Conservation (phyloP, 108 stramenopile species). For the Nitzschia sp. region DNA sequence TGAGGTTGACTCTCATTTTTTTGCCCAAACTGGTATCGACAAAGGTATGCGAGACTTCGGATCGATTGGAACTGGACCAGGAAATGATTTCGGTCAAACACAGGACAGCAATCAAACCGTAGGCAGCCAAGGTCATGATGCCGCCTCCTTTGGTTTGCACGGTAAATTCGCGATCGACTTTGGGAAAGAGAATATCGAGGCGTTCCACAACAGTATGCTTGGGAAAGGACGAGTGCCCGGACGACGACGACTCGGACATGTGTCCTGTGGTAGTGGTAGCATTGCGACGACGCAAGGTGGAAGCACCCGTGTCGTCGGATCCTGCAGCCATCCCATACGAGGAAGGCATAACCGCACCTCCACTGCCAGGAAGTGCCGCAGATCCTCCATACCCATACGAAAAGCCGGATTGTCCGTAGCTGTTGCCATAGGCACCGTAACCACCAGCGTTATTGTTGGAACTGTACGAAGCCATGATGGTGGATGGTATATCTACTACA, state of each 20-base stretch:
- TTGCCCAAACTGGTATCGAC: constrained; percentile 87
- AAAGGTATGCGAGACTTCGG: constrained; percentile 54
- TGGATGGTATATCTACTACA: neutral
- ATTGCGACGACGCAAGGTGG: constrained; percentile 23
- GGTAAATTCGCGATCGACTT: constrained; percentile 71
- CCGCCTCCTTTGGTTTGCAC: constrained; percentile 74
- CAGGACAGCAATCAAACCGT: constrained; percentile 52
- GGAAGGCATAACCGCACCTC: neutral
- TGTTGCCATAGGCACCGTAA: constrained; percentile 6
- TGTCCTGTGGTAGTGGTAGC: neutral
- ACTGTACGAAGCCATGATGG: constrained; percentile 14
- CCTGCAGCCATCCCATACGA: constrained; percentile 9
- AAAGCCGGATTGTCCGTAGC: neutral
- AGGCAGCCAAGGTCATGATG: constrained; percentile 52
- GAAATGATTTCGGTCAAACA: constrained; percentile 58
- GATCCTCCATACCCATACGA: constrained; percentile 3
- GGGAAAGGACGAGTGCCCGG: neutral
- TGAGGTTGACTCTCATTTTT: constrained; percentile 85
- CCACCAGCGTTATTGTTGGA: neutral
- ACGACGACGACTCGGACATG: too few relatives aligned
- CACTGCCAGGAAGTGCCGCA: neutral
- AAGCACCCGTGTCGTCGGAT: neutral
- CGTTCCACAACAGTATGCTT: constrained; percentile 43
- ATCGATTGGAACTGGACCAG: constrained; percentile 46
- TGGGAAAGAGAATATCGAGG: constrained; percentile 83